Conservation (phyloP, 1,284 basidiomycete species). For the Stereum hirsutum region DNA sequence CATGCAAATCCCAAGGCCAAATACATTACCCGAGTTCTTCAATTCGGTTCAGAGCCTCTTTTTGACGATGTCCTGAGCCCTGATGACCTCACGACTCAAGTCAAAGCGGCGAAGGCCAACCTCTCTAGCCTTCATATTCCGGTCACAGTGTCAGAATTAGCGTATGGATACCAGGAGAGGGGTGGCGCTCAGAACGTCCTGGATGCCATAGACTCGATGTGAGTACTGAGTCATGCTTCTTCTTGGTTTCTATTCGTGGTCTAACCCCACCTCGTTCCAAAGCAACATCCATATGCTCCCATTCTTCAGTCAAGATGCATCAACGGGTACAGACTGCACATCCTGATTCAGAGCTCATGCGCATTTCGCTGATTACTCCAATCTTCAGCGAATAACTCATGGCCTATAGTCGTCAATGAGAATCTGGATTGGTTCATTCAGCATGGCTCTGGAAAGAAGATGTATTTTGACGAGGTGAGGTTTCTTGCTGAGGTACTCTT, state of each 20-base stretch:
- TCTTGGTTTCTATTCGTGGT: no score
- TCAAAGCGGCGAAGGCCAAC: conserved; percentile 38
- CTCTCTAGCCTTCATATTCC: conserved; percentile 48
- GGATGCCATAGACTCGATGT: conserved; percentile 56
- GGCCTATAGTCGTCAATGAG: conserved; percentile 46
- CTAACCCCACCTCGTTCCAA: no score
- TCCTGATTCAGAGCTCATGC: neutral
- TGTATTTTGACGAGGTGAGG: conserved; percentile 56
- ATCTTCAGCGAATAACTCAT: conserved; percentile 38
- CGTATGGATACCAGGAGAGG: conserved; percentile 39
- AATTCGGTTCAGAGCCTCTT: conserved; percentile 71
- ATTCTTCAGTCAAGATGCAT: conserved; percentile 56
- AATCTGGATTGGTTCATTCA: conserved; percentile 58
- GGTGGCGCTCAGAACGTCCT: conserved; percentile 51
- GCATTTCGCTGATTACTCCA: neutral
- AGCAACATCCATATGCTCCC: conserved; percentile 67
- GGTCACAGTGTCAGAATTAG: conserved; percentile 51
- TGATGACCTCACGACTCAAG: conserved; percentile 42
- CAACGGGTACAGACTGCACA: conserved; percentile 32
- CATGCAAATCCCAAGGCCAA: conserved; percentile 56
- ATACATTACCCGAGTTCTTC: conserved; percentile 57
- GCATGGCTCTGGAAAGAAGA: conserved; percentile 58
- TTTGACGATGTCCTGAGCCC: conserved; percentile 52
- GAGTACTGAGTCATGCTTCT: no score
- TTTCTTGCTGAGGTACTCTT: neutral